Base-by-base conservation (phyloP, 225 moss, liverwort and hornwort genomes). In the Takakia lepidozioides region DNA sequence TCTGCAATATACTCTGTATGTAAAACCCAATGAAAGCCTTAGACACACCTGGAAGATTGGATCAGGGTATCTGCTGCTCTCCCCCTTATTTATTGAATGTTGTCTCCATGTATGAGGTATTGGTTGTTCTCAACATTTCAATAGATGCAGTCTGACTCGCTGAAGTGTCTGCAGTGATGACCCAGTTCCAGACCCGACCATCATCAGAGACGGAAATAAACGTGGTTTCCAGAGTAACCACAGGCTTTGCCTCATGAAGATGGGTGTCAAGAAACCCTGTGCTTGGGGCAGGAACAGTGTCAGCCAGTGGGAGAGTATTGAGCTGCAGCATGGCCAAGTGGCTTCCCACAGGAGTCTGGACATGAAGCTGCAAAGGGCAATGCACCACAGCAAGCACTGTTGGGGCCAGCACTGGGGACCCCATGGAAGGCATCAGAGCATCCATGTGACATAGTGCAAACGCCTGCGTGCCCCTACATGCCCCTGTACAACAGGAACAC, bases 111-210 rank as follows among this genome's bases (percentile, higher is more conserved):
- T n/a, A n/a, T n/a, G n/a, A n/a, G n/a, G n/a, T n/a, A n/a, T n/a
- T n/a, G n/a, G n/a, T n/a, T n/a, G n/a, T n/a, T n/a, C n/a, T n/a
- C n/a, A n/a, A n/a, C n/a, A n/a, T n/a, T n/a, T n/a, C n/a, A n/a
- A n/a, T n/a, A n/a, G n/a, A n/a, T n/a, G n/a, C n/a, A n/a, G n/a
- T n/a, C n/a, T n/a, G n/a, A n/a, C n/a, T n/a, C n/a, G n/a, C n/a
- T n/a, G 57, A 23, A 43, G 38, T 52, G 35, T 82, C 79, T 50
- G 82, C 80, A 57, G 51, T 67, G 52, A 90, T 75, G 51, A 80
- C 75, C 98, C 98, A 98, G 52, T 85, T 91, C 87, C 78, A 98
- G 61, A 91, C 61, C 46, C 83, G 82, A 53, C 98, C 98, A 79
- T 98, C 98, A 49, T 91, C 98, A 48, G 78, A 80, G 46, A 91